A percentile compares a stretch with the other conserved stretches of the same genome.
Evolutionary conservation across 331 rosid genomes (phyloP).

Genomic region (Malus hybrid): DNA sequence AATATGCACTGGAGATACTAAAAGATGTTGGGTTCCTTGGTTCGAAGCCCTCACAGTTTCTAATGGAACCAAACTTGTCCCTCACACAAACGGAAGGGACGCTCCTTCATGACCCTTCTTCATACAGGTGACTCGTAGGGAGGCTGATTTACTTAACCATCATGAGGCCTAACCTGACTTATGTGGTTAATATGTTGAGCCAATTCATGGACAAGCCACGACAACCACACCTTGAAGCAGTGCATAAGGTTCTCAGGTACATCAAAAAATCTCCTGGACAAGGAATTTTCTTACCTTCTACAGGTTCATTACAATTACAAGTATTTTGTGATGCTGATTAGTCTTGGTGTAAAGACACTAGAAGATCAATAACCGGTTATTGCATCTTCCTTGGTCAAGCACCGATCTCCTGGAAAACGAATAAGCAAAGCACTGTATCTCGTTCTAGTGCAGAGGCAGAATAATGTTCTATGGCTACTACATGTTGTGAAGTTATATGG

Average conservation of each 20-base stretch:
- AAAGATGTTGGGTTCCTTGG: background rate
- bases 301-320: background rate
- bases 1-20: background rate
- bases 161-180: background rate
- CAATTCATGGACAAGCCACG: background rate
- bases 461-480: background rate
- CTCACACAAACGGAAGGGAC: background rate
- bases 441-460: background rate
- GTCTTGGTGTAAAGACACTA: background rate
- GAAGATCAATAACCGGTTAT: background rate
- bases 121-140: background rate
- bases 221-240: background rate
- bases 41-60: background rate
- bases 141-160: background rate
- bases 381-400: background rate
- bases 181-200: background rate
- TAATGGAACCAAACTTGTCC: background rate
- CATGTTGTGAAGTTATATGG: background rate
- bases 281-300: background rate
- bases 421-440: background rate
- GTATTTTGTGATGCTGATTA: background rate
- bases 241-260: background rate
- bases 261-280: background rate
- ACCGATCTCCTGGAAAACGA: background rate
- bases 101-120: background rate